Conservation (phyloP, 345 rosid species). For the Dipteronia sinensis region DNA sequence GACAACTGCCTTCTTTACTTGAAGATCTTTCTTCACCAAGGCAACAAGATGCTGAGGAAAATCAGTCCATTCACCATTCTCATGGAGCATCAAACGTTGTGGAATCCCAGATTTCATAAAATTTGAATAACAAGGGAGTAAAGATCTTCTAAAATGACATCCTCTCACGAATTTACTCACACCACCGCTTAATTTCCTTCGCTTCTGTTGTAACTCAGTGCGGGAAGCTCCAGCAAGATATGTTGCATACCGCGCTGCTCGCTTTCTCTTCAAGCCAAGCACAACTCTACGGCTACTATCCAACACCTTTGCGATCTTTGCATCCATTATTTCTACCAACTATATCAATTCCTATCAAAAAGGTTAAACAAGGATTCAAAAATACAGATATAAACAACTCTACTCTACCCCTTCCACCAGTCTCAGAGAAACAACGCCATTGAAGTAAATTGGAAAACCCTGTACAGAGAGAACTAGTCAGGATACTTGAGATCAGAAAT, state of each 20-base stretch:
- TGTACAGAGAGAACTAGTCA: slow-evolving; percentile 26
- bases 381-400: slow-evolving; percentile 31
- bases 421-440: slow-evolving; percentile 43
- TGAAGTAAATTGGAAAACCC: slow-evolving; percentile 32
- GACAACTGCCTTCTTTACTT: slow-evolving; percentile 59
- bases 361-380: slow-evolving; percentile 43
- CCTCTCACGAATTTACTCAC: slow-evolving; percentile 29
- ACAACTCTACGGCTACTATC: slow-evolving; percentile 45
- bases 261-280: slow-evolving; percentile 54
- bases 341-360: slow-evolving; percentile 51
- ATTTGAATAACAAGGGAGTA: slow-evolving; percentile 63
- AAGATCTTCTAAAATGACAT: slow-evolving; percentile 45
- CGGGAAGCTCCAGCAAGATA: slow-evolving; percentile 44
- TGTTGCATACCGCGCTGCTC: slow-evolving; percentile 38
- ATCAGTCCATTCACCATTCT: slow-evolving; percentile 80
- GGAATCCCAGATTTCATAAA: slow-evolving; percentile 69
- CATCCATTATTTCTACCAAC: slow-evolving; percentile 61
- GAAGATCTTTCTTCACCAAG: slow-evolving; percentile 55
- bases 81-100: slow-evolving; percentile 69
- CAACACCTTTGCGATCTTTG: slow-evolving; percentile 59
- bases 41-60: slow-evolving; percentile 49
- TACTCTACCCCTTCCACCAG: slow-evolving; percentile 37
- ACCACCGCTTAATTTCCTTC: slow-evolving; percentile 48
- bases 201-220: slow-evolving; percentile 41
- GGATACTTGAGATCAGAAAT: background rate